A percentile compares a stretch with the other conserved stretches of the same genome.
phyloP scores from a whole-genome alignment of 768 basidiomycete species.

The Trametes maxima region DNA sequence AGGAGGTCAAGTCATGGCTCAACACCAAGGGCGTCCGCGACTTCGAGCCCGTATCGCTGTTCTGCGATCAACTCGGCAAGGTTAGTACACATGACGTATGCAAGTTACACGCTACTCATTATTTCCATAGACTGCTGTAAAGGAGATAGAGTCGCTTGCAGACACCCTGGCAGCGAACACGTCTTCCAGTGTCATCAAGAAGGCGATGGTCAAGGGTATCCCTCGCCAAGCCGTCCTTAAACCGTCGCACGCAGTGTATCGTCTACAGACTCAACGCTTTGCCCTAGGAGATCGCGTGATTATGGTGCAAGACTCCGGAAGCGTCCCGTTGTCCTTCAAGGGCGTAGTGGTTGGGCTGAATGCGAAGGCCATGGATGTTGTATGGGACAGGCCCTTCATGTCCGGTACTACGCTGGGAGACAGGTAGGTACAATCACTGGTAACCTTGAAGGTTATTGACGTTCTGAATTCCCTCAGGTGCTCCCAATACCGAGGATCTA shows the following conservation, averaged over 20 bases:
- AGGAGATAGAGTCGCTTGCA: constrained; percentile 75
- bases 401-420: constrained; percentile 85
- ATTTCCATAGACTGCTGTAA: constrained; percentile 65
- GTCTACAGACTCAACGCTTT: constrained; percentile 88
- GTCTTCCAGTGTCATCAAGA: constrained; percentile 71
- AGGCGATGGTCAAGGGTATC: constrained; percentile 90
- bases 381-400: constrained; percentile 97
- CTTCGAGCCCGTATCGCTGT: constrained; percentile 90
- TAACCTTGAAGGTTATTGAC: constrained; percentile 1
- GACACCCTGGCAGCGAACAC: constrained; percentile 67
- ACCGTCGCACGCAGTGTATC: constrained; percentile 85
- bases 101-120: constrained; percentile 1
- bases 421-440: constrained; percentile 53
- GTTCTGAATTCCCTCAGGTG: constrained; percentile 64
- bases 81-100: constrained; percentile 40
- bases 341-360: constrained; percentile 93
- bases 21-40: constrained; percentile 84
- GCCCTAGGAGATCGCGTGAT: constrained; percentile 90
- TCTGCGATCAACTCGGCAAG: constrained; percentile 90
- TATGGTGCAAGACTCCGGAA: constrained; percentile 94
- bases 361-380: constrained; percentile 86
- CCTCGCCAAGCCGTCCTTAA: constrained; percentile 93
- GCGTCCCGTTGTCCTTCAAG: constrained; percentile 87
- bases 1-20: constrained; percentile 84
- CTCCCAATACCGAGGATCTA: constrained; percentile 89